Base-by-base conservation (phyloP, 306 rosid genomes). In the Coriaria nepalensis region DNA sequence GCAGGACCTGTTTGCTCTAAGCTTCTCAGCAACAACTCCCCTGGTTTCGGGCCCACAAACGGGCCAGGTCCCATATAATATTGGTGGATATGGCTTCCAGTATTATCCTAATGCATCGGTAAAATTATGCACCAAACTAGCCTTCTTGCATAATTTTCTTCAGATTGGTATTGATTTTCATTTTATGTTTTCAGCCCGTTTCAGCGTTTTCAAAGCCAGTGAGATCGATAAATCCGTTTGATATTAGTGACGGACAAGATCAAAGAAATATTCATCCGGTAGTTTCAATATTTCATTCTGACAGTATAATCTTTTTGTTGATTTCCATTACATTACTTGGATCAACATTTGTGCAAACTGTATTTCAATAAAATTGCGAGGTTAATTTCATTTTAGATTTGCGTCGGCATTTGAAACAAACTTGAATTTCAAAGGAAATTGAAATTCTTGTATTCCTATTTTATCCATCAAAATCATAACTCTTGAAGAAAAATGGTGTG, bases 1-100 rank as follows among this genome's bases (percentile, higher is more conserved):
- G 68, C 83, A 90, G 97, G 86, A 81, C 64, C 82, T 79, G 55
- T 90, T 90, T 47, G 49, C 85, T 39, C 4, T 69, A 64, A 60
- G 57, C 66, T 84, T 53, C 68, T 36, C 63, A 57, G 47, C 73
- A 35, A 49, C 53, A 35, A 67, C 70, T 42, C 68, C 78, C 53
- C 71, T 77, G 53, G 61, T 42, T 59, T 45, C 73, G 45, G 64
- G 77, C 51, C 77, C 82, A 86, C 82, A 67, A 42, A 58, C 71
- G 64, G 68, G 49, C n/a, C n/a, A n/a, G n/a, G n/a, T n/a, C 76
- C 73, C 80, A 55, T 54, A 68, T 42, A 73, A 39, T 49, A 68
- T 56, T 49, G 73, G 73, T 74, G 84, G 71, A 57, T 73, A 59
- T 60, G 72, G 56, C 77, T 49, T 74, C 78, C 93, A 69, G 13